Evolutionary conservation across 2,329 filamentous ascomycete species (phyloP), one percentile per base, ranked within the genome.

Genomic region (Phialophora macrospora): DNA sequence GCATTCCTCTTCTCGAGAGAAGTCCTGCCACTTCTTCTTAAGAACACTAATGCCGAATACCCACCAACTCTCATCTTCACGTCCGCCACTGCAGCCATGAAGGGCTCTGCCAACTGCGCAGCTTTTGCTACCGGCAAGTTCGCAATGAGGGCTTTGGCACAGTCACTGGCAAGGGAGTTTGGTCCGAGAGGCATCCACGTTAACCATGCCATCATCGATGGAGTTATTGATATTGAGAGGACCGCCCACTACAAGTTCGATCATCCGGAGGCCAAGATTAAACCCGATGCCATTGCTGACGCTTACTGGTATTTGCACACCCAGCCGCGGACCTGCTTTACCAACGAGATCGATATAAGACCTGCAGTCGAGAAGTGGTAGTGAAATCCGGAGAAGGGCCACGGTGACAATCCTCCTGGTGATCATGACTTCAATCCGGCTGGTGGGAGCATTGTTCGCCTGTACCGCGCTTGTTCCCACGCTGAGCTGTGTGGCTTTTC

Each of bases 291-390:
- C 71, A 96, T 96, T 81, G 92, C 92, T 11, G 91, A 96, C 70
- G 85, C 87, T 11, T 96, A 96, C 74, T 96, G 92, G 91, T 82
- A 89, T 74, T 75, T 96, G 73, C 92, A 96, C 74, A 90, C 88
- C 0, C 92, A 97, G 80, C 90, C 89, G 34, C 84, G 86, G 71
- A 91, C 90, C 5, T 87, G 87, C 1, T 96, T 94, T 73, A 93
- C 91, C 0, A 91, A 91, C 74, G 71, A 72, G 55, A 60, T 72
- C 55, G 71, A 72, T 56, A 72, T 72, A 38, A 59, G 71, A 28
- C 92, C 92, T 0, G 93, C 87, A 77, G 82, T 93, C 60, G 92
- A 96, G 82, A 96, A 93, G 76, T 96, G 90, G 82, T 93, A 83
- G 30, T 34, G 4, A 51, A 22, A 24, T 14, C 14, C 7, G 48